phyloP scores from a whole-genome alignment of 768 basidiomycete species.

The Lactarius psammicola region DNA sequence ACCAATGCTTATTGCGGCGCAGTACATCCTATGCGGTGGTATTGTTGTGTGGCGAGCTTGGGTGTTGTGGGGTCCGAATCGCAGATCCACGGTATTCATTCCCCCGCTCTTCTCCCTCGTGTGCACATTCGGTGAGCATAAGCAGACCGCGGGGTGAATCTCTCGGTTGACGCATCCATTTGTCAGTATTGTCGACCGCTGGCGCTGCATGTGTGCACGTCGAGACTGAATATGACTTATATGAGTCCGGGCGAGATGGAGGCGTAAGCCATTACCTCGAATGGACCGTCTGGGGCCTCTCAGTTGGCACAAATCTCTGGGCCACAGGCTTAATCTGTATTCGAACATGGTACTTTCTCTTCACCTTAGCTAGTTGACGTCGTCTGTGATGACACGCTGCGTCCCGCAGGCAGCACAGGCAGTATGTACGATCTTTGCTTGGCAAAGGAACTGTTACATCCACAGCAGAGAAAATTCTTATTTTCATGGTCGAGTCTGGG shows the following conservation, averaged over 20 bases:
- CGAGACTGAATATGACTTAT: too few relatives aligned
- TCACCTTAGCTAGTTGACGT: background rate
- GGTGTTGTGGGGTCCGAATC: slow-evolving; percentile 7
- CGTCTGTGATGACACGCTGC: background rate
- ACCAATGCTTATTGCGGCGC: background rate
- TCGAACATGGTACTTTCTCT: slow-evolving; percentile 3
- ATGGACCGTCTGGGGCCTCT: background rate
- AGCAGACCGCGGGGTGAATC: background rate
- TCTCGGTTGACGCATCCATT: background rate
- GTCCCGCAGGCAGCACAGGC: slow-evolving; percentile 11
- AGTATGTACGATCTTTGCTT: background rate
- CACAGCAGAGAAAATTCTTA: slow-evolving; percentile 6
- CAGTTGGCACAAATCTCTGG: slow-evolving; percentile 18
- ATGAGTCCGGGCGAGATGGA: background rate
- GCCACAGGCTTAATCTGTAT: slow-evolving; percentile 20
- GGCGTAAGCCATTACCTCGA: background rate
- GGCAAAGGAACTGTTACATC: background rate
- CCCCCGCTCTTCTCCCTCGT: slow-evolving; percentile 2
- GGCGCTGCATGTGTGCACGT: background rate
- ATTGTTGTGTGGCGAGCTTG: slow-evolving; percentile 23
- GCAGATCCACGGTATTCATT: background rate
- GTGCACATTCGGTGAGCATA: slow-evolving; percentile 7
- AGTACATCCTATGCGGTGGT: slow-evolving; percentile 9
- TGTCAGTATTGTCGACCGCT: slow-evolving; percentile 1
- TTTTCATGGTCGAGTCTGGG: slow-evolving; percentile 17